Base-by-base conservation (phyloP, 2,329 filamentous ascomycete species). In the Aspergillus neotritici region DNA sequence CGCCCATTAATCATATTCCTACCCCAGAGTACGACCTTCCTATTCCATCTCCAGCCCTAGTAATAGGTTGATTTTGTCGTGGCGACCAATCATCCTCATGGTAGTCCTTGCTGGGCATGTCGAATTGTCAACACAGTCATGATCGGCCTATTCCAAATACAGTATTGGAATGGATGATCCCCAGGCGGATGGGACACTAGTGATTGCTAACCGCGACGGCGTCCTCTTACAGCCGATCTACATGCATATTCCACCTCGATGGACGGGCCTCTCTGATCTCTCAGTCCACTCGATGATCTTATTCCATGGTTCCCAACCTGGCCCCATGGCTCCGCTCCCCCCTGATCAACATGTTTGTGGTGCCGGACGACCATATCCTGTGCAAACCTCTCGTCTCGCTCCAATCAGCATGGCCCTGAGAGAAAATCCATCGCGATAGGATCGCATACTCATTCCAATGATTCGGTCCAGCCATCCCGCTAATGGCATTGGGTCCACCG, bases 161-260 rank as follows among this genome's bases (percentile, higher is more conserved):
- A 5, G 21, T 25, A 25, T 9, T 8, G 2, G 41, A 41, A 37
- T 34, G 13, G 39, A 37, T 42, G 34, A 33, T 41, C 38, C 33
- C 31, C 35, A 25, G 31, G 34, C 34, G 37, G 39, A 46, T 28
- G 41, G 32, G 41, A 28, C 34, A 41, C 48, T 49, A 49, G 44
- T 43, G 33, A 37, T n/a, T 21, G 44, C 49, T 49, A 47, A 34
- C 35, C 34, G 21, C 33, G 33, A 41, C 29, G 34, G 40, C 17
- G n/a, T 39, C 29, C 31, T 34, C 38, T 13, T 31, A 14, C 21
- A 40, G 40, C 31, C 21, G 38, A 48, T 48, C 45, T 25, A 39
- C 41, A 41, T 48, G 43, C 46, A 34, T 37, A 32, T 40, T 48
- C 41, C 34, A 42, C 40, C 21, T 25, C 17, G 29, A 29, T 34